A percentile compares a stretch with the other conserved stretches of the same genome.
These are phyloP conservation scores for Entonaema liquescens DNA, from an alignment of 495 filamentous ascomycete genomes.

Conservation along the genomic window DNA sequence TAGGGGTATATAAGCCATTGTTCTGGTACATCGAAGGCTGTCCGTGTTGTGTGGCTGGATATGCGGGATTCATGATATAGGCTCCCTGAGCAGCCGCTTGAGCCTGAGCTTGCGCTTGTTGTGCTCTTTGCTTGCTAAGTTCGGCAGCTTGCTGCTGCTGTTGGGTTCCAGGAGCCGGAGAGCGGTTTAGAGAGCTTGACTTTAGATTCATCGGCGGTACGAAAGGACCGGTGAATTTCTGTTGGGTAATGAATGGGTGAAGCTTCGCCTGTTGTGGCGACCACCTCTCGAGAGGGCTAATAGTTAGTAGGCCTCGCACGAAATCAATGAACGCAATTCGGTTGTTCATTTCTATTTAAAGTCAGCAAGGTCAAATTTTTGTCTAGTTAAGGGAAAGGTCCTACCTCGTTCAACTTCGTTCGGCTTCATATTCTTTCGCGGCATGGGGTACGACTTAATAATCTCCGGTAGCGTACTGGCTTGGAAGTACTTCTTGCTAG, in stretches of 20 bases:
- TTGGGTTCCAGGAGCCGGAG: slow-evolving; percentile 94
- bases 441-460: slow-evolving; percentile 97
- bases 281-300: slow-evolving; percentile 97
- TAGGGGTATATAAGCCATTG: slow-evolving; percentile 76
- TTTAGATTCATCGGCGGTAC: slow-evolving; percentile 98
- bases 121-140: slow-evolving; percentile 85
- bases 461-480: slow-evolving; percentile 94
- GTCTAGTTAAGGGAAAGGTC: slow-evolving; percentile 34
- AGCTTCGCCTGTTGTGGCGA: slow-evolving; percentile 97
- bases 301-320: slow-evolving; percentile 91
- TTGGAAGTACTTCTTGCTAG: slow-evolving; percentile 99
- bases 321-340: slow-evolving; percentile 99
- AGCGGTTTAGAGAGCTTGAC: slow-evolving; percentile 79
- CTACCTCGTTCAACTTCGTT: slow-evolving; percentile 94
- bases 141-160: slow-evolving; percentile 96
- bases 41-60: slow-evolving; percentile 50
- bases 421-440: slow-evolving; percentile 99
- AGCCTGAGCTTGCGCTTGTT: slow-evolving; percentile 72
- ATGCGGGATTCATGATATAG: slow-evolving; percentile 56
- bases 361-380: slow-evolving; percentile 8
- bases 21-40: slow-evolving; percentile 78
- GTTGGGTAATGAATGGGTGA: slow-evolving; percentile 98
- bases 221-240: slow-evolving; percentile 95
- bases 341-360: slow-evolving; percentile 90
- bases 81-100: slow-evolving; percentile 62